Evolutionary conservation across 768 basidiomycete genomes (phyloP).

Genomic region (Chalciporus chontae): DNA sequence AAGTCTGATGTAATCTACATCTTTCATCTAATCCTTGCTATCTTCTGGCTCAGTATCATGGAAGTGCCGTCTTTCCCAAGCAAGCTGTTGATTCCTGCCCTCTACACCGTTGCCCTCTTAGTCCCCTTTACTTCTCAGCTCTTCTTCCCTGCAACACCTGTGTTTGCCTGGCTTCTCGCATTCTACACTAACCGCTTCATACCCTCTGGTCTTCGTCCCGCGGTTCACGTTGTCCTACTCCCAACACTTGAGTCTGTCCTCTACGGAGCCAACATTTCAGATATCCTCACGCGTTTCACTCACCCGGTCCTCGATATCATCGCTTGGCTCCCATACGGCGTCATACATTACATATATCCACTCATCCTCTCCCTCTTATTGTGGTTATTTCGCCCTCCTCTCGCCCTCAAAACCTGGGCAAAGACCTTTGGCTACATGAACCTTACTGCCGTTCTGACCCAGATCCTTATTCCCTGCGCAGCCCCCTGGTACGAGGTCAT

Average conservation of each 20-base stretch:
- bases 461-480: constrained; percentile 88
- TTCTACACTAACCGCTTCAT: constrained; percentile 89
- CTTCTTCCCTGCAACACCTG: constrained; percentile 82
- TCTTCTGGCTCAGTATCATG: constrained; percentile 76
- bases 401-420: constrained; percentile 80
- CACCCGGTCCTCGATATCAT: constrained; percentile 89
- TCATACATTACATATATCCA: constrained; percentile 84
- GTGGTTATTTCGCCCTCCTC: constrained; percentile 86
- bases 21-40: constrained; percentile 57
- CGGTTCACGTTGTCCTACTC: constrained; percentile 86
- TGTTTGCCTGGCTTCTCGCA: constrained; percentile 81
- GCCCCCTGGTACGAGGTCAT: constrained; percentile 98
- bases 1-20: constrained; percentile 59
- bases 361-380: constrained; percentile 81
- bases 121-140: constrained; percentile 89
- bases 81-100: constrained; percentile 74
- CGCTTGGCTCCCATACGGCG: constrained; percentile 97
- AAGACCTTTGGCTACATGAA: constrained; percentile 92
- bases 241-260: constrained; percentile 93
- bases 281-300: constrained; percentile 92
- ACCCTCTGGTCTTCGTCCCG: constrained; percentile 68
- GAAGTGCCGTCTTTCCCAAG: constrained; percentile 61
- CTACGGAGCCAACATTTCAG: constrained; percentile 97
- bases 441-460: constrained; percentile 79
- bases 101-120: constrained; percentile 66